A percentile compares a stretch with the other conserved stretches of the same genome.
Conservation (phyloP, 1,284 basidiomycete species). For the Apiotrichum siamense region DNA sequence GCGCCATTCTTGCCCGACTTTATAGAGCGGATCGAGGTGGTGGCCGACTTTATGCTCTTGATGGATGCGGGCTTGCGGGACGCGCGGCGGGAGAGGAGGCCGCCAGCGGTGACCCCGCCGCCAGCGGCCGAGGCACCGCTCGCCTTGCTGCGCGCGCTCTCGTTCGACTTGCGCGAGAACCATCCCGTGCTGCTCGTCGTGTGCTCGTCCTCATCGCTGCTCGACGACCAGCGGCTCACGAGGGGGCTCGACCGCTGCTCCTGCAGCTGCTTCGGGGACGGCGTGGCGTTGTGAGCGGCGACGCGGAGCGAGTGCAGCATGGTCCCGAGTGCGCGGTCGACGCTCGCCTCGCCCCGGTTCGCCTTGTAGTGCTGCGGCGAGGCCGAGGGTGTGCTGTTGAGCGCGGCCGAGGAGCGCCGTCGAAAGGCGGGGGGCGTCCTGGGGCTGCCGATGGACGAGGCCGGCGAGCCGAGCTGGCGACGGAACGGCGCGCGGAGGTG, state of each 20-base stretch:
- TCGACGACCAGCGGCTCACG: constrained; percentile 1
- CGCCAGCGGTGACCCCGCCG: not conserved
- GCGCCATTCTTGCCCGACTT: constrained; percentile 1
- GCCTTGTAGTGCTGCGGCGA: constrained; percentile 5
- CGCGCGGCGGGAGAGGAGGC: not conserved
- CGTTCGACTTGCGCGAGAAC: not conserved
- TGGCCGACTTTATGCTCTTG: not conserved
- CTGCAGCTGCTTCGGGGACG: not conserved
- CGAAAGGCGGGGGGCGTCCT: not conserved
- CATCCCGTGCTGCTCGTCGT: not conserved
- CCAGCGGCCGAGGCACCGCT: no score
- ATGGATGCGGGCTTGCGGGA: not conserved
- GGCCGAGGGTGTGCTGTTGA: not conserved
- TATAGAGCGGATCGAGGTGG: constrained; percentile 1
- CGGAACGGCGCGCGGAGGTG: not conserved
- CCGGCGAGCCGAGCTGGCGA: not conserved
- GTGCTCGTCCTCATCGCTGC: not conserved
- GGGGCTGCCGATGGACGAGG: not conserved
- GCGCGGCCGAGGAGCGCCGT: not conserved
- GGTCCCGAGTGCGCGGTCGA: constrained; percentile 1
- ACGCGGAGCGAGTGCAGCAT: constrained; percentile 3
- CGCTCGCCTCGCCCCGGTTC: constrained; percentile 1
- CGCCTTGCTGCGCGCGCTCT: not conserved
- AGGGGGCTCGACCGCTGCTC: not conserved
- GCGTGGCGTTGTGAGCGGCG: not conserved